phyloP scores from a whole-genome alignment of 2,329 filamentous ascomycete species.

The Paracorniculantispora psalliotae region DNA sequence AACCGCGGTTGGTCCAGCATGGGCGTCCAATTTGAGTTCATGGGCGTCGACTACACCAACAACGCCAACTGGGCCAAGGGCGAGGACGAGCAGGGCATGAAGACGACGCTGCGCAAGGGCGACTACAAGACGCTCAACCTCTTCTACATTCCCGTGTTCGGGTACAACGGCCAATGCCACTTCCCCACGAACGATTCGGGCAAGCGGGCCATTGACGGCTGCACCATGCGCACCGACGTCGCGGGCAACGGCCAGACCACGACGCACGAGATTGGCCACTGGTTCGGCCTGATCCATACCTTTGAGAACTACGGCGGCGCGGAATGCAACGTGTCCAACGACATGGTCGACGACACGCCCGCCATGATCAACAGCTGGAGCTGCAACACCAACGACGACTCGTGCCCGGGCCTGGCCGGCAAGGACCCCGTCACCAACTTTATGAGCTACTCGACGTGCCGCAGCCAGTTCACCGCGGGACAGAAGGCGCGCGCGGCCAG shows the following conservation, averaged over 20 bases:
- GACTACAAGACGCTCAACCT: neutral
- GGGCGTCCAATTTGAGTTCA: neutral
- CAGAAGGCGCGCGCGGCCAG: neutral
- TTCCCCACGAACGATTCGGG: neutral
- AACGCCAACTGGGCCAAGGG: neutral
- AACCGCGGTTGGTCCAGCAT: neutral
- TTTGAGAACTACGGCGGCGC: conserved; percentile 32
- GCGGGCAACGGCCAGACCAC: conserved; percentile 18
- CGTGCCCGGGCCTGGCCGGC: conserved; percentile 27
- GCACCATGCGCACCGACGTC: neutral
- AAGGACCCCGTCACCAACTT: conserved; percentile 34
- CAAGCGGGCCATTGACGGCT: neutral
- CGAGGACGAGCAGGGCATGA: neutral
- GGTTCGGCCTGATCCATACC: conserved; percentile 44
- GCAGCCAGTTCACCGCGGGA: neutral
- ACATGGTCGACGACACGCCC: conserved; percentile 19
- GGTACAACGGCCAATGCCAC: neutral
- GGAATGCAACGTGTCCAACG: conserved; percentile 32
- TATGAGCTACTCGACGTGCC: conserved; percentile 30
- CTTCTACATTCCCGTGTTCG: neutral
- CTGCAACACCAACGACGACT: conserved; percentile 32
- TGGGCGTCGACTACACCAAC: neutral
- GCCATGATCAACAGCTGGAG: conserved; percentile 9
- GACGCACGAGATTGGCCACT: conserved; percentile 44
- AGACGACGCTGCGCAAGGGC: neutral